phyloP scores from a whole-genome alignment of 345 rosid genomes.

The Litchi chinensis region DNA sequence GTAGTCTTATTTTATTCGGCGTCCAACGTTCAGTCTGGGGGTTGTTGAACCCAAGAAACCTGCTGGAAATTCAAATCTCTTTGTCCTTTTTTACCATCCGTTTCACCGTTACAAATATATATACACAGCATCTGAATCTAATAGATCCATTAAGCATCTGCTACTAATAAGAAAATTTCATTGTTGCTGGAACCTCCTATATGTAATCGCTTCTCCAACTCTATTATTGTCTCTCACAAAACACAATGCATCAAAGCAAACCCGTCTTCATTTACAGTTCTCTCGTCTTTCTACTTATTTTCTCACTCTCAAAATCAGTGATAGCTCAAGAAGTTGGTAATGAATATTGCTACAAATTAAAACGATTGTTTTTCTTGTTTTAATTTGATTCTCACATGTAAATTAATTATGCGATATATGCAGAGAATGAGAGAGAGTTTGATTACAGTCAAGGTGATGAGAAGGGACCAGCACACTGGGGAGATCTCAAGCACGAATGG shows the following conservation, averaged over 20 bases:
- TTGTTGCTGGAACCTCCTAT: background rate
- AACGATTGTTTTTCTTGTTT: background rate
- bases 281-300: conserved; percentile 11
- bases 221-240: background rate
- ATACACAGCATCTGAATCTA: background rate
- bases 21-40: background rate
- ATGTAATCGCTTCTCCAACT: background rate
- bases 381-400: background rate
- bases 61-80: background rate
- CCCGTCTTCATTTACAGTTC: conserved; percentile 10
- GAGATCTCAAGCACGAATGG: conserved; percentile 46
- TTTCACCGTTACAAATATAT: no score
- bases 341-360: no score
- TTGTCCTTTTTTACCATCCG: background rate
- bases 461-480: conserved; percentile 61
- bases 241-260: conserved; percentile 21
- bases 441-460: conserved; percentile 40
- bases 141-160: background rate
- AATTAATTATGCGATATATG: no score
- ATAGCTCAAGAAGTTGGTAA: background rate
- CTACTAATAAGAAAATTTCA: no score
- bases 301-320: conserved; percentile 16
- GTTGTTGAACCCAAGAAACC: background rate
- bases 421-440: conserved; percentile 47
- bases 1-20: no score